phyloP scores from a whole-genome alignment of 768 basidiomycete species.

The Strobilomyces echinocephalus region DNA sequence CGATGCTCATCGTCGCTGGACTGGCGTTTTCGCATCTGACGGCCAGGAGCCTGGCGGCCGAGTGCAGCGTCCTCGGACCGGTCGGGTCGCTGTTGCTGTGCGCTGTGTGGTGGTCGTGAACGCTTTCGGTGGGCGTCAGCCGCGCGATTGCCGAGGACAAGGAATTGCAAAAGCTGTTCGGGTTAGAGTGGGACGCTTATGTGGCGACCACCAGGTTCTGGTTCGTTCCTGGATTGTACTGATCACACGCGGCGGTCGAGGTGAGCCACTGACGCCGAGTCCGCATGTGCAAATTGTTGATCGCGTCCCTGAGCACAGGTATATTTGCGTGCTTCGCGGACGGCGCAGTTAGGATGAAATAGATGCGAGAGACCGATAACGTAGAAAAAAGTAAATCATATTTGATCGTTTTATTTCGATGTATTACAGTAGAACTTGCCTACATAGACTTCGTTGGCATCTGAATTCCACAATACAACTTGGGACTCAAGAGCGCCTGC shows the following conservation, averaged over 20 bases:
- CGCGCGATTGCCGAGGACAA: conserved; percentile 48
- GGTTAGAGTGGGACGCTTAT: conserved; percentile 45
- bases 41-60: conserved; percentile 43
- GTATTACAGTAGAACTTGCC: not conserved
- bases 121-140: conserved; percentile 44
- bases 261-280: not conserved
- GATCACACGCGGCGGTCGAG: conserved; percentile 4
- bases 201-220: conserved; percentile 42
- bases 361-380: too few relatives aligned
- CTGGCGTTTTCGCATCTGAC: conserved; percentile 44
- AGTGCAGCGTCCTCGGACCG: conserved; percentile 30
- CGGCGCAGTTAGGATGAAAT: not conserved
- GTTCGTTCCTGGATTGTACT: conserved; percentile 47
- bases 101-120: conserved; percentile 48
- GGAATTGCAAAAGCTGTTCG: conserved; percentile 44
- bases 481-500: too few relatives aligned
- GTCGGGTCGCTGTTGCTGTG: conserved; percentile 33
- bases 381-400: not conserved
- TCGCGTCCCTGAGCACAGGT: not conserved
- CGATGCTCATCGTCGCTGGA: conserved; percentile 44
- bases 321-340: not conserved
- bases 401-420: not conserved
- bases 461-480: not conserved
- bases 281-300: not conserved
- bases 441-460: not conserved